phyloP scores from a whole-genome alignment of 2,329 filamentous ascomycete species.

The Aspergillus ruber region DNA sequence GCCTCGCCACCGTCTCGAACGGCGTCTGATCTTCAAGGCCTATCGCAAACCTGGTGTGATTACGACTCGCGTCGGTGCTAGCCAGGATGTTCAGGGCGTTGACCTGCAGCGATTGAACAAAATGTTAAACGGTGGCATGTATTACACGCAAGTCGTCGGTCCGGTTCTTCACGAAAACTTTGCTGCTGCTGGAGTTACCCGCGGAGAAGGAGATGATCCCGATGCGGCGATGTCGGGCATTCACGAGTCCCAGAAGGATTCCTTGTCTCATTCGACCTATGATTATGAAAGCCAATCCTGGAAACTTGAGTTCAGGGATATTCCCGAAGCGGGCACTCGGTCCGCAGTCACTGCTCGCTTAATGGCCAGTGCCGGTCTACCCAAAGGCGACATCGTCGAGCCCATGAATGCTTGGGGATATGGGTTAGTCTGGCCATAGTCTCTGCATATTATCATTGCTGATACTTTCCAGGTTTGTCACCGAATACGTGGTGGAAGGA shows the following conservation, averaged over 20 bases:
- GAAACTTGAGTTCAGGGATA: slow-evolving; percentile 44
- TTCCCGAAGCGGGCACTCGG: slow-evolving; percentile 47
- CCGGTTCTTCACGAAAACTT: slow-evolving; percentile 35
- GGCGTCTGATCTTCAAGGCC: slow-evolving; percentile 55
- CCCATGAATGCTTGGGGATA: slow-evolving; percentile 50
- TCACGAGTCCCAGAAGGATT: too few relatives aligned
- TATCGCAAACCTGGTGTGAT: slow-evolving; percentile 40
- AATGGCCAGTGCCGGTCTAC: slow-evolving; percentile 44
- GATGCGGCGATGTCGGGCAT: slow-evolving; percentile 31
- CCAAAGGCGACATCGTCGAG: slow-evolving; percentile 44
- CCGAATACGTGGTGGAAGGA: slow-evolving; percentile 52
- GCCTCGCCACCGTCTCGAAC: slow-evolving; percentile 48
- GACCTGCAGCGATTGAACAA: slow-evolving; percentile 42
- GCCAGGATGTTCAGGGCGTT: slow-evolving; percentile 38
- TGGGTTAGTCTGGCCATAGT: slow-evolving; percentile 35
- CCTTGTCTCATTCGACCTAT: slow-evolving; percentile 13
- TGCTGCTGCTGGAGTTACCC: slow-evolving; percentile 12
- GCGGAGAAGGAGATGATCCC: slow-evolving; percentile 13
- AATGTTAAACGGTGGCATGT: slow-evolving; percentile 47
- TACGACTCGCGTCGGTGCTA: slow-evolving; percentile 36
- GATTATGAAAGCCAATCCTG: slow-evolving; percentile 34
- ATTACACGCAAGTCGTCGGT: slow-evolving; percentile 49
- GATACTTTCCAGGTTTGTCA: slow-evolving; percentile 42
- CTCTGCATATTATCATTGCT: slow-evolving; percentile 8
- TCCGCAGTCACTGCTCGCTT: slow-evolving; percentile 49